Conservation (phyloP, 805 yeast species). For the Helenozyma baotianmanensis region DNA sequence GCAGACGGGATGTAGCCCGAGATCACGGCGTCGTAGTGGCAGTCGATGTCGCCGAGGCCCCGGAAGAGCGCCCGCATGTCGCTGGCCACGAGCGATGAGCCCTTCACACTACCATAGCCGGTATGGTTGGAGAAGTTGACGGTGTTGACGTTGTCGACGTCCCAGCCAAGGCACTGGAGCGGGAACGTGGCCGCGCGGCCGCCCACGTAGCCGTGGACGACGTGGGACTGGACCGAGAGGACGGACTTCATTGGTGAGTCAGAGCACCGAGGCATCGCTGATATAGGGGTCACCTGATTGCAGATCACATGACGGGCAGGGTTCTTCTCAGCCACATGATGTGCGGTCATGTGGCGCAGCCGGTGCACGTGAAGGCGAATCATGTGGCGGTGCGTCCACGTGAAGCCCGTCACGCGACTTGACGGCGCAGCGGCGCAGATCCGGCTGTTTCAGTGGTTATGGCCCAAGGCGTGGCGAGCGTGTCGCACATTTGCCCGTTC, state of each 20-base stretch:
- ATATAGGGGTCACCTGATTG: no score
- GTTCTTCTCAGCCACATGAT: no score
- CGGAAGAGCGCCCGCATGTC: slow-evolving; percentile 11
- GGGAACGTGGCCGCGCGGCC: slow-evolving; percentile 90
- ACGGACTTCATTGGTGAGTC: slow-evolving; percentile 23
- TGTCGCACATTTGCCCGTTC: no score
- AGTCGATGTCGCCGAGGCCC: slow-evolving; percentile 11
- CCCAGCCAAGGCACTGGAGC: slow-evolving; percentile 83
- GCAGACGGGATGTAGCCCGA: slow-evolving; percentile 17
- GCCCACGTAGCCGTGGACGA: slow-evolving; percentile 94
- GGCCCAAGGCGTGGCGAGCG: no score
- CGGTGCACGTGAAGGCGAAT: no score
- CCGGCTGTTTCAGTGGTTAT: no score
- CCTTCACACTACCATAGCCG: slow-evolving; percentile 57
- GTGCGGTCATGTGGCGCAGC: no score
- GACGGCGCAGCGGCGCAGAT: no score
- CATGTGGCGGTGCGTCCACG: no score
- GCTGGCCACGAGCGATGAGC: slow-evolving; percentile 5
- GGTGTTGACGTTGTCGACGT: slow-evolving; percentile 84
- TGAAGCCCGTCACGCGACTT: no score
- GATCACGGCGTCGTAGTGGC: slow-evolving; percentile 15
- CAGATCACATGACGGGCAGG: no score
- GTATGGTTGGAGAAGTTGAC: slow-evolving; percentile 91
- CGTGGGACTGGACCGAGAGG: slow-evolving; percentile 73
- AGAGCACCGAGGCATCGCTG: no score